A percentile compares a stretch with the other conserved stretches of the same genome.
These are phyloP conservation scores for Xylaria sp. DNA, from an alignment of 2,329 filamentous ascomycete species.

Conservation along the genomic window DNA sequence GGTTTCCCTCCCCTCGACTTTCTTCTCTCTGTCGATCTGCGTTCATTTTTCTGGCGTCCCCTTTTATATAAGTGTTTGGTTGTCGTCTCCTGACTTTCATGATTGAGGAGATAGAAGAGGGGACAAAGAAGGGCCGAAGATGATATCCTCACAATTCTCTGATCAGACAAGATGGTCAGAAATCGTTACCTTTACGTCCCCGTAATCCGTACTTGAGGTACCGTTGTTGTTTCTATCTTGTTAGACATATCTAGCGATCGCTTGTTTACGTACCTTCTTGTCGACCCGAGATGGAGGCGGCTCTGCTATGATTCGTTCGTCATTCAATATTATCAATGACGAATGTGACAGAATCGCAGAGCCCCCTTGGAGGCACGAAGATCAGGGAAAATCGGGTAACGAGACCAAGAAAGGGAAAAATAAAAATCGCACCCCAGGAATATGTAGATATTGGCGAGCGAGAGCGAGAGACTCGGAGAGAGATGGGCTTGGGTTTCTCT, in stretches of 20 bases:
- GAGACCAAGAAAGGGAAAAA: neutral
- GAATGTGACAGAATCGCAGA: neutral
- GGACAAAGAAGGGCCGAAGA: no score
- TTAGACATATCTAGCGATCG: neutral
- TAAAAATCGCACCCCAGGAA: neutral
- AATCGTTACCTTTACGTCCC: neutral
- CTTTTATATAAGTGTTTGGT: no score
- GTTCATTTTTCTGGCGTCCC: no score
- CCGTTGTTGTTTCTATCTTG: neutral
- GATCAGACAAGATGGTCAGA: neutral
- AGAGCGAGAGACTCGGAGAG: neutral
- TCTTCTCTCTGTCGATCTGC: no score
- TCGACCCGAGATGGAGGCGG: neutral
- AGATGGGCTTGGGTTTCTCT: neutral
- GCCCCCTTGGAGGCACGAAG: neutral
- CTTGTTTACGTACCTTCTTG: neutral
- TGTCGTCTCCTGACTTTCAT: no score
- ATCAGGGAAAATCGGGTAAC: neutral
- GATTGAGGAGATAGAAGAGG: no score
- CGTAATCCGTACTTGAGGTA: neutral
- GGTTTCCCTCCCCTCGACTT: no score
- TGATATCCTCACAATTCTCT: no score
- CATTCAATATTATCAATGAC: neutral
- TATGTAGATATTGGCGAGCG: neutral
- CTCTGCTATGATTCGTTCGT: neutral